Percentiles rank a stretch among this genome's conserved stretches.
These are phyloP conservation scores for bread wheat (Triticum aestivum) DNA, from an alignment of 176 grass and related monocot genomes.

Conservation along the genomic window DNA sequence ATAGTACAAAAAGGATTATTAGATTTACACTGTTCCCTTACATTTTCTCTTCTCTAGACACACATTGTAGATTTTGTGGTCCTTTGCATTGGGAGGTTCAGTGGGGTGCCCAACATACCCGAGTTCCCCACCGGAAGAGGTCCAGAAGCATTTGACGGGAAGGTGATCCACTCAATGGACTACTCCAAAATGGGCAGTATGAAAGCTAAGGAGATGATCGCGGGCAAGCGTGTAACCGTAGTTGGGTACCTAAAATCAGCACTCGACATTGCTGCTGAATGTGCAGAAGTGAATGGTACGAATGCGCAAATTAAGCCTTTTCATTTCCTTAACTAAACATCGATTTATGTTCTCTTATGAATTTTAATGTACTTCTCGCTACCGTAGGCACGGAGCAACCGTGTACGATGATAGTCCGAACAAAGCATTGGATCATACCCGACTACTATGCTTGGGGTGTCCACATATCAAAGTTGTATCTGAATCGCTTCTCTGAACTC, in stretches of 20 bases:
- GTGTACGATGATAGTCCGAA: constrained; percentile 4
- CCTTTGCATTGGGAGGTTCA: constrained; percentile 59
- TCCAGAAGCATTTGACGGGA: constrained; percentile 44
- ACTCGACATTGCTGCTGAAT: constrained; percentile 50
- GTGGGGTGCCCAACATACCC: constrained; percentile 49
- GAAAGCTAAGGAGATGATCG: constrained; percentile 37
- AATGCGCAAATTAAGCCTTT: neutral
- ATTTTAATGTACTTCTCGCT: neutral
- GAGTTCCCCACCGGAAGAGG: constrained; percentile 36
- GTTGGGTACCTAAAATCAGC: constrained; percentile 54
- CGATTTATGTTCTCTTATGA: neutral
- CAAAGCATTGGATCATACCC: constrained; percentile 7
- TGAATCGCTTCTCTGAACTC: constrained; percentile 7
- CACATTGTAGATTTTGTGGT: constrained; percentile 44
- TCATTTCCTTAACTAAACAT: neutral
- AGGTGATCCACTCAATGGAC: constrained; percentile 39
- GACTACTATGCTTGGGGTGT: constrained; percentile 10
- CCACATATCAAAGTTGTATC: constrained; percentile 6
- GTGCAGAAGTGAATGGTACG: constrained; percentile 36
- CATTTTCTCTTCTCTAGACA: constrained; percentile 23
- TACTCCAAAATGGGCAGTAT: constrained; percentile 2
- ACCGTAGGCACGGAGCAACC: constrained; percentile 11
- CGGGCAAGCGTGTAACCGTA: constrained; percentile 41
- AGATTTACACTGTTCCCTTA: neutral
- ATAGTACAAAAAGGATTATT: neutral